phyloP scores from a whole-genome alignment of 331 rosid genomes.

The Cydonia oblonga region DNA sequence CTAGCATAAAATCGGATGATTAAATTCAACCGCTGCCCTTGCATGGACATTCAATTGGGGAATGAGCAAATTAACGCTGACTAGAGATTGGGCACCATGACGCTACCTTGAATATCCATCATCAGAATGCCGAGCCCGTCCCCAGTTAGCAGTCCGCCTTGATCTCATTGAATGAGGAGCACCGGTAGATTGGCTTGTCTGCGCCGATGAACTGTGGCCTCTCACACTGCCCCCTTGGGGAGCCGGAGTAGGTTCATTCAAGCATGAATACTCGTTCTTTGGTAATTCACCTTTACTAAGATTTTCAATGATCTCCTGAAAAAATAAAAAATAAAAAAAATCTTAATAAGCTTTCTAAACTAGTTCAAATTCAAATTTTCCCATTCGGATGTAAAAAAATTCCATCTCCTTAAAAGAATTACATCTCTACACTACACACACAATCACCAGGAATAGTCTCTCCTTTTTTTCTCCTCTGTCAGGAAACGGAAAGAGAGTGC shows the following conservation, averaged over 20 bases:
- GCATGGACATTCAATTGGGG: background rate
- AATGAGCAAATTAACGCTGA: background rate
- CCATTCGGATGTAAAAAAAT: background rate
- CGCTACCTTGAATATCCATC: conserved; percentile 79
- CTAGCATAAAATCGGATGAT: background rate
- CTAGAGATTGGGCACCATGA: background rate
- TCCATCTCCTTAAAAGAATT: background rate
- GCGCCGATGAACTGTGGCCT: conserved; percentile 20
- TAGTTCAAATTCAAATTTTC: background rate
- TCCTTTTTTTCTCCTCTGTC: background rate
- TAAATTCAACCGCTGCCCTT: background rate
- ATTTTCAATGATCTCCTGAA: conserved; percentile 69
- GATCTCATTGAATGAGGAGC: conserved; percentile 67
- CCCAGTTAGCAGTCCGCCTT: conserved; percentile 93
- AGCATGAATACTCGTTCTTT: conserved; percentile 63
- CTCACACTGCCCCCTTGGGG: conserved; percentile 16
- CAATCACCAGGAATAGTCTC: background rate
- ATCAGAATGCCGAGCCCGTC: conserved; percentile 45
- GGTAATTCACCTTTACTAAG: conserved; percentile 54
- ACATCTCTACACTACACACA: background rate
- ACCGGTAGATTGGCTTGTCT: conserved; percentile 23
- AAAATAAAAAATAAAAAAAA: background rate
- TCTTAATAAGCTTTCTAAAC: background rate
- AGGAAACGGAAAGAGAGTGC: background rate
- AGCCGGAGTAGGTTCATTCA: conserved; percentile 34